Evolutionary conservation across 2,329 filamentous ascomycete genomes (phyloP), one percentile per base, ranked within the genome.

Genomic region (Colletotrichum tropicale): DNA sequence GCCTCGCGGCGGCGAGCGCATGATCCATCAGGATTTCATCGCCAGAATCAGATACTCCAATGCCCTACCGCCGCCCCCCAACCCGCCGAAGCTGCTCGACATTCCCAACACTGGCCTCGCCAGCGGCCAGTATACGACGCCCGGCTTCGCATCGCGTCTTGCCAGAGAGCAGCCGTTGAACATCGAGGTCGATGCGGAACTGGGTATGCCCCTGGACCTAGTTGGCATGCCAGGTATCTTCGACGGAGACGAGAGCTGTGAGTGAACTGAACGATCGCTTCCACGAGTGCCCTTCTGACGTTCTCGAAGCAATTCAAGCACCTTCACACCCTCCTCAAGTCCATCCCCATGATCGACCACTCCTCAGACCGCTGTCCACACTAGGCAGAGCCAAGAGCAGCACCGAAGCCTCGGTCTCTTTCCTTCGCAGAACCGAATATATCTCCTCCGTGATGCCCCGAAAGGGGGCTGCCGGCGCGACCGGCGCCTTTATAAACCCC

Each of bases 121-220:
- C 55, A 94, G 93, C 79, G 94, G 94, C 75, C 94, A 98, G 83
- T 98, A 98, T 86, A 98, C 97, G 36, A 95, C 93, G 5, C 95
- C 97, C 2, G 93, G 93, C 26, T 99, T 98, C 87, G 96, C 96
- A 34, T 97, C 96, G 61, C 93, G 95, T 78, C 88, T 99, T 79
- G 95, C 95, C 21, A 91, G 96, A 81, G 96, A 98, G 82, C 97
- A 98, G 87, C 95, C 96, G 68, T 89, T 98, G 65, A 98, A 98
- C 82, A 97, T 99, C 77, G 97, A 99, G 86, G 96, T 96, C 34
- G 97, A 99, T 91, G 97, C 96, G 10, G 97, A 99, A 88, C 91
- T 98, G 80, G 97, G 97, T 74, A 98, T 99, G 97, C 96, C 96
- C 75, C 92, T 99, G 82, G 96, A 98, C 84, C 87, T 99, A 79